Conservation (phyloP, 495 filamentous ascomycete species). For the Neurospora sp. region DNA sequence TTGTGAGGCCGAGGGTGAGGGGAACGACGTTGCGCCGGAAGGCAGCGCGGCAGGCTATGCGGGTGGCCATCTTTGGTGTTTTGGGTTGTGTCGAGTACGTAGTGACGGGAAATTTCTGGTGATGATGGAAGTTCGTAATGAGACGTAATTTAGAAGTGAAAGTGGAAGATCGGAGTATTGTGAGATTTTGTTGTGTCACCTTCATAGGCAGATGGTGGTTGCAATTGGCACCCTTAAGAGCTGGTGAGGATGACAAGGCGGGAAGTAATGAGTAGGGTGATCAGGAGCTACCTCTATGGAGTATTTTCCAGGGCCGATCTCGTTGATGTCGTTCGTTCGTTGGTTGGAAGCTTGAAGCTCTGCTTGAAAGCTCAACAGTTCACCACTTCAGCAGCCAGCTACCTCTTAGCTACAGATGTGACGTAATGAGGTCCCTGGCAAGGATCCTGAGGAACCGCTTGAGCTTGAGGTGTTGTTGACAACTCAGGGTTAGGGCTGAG, state of each 20-base stretch:
- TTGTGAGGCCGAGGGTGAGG: constrained; percentile 16
- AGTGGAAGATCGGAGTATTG: not conserved
- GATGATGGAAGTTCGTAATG: not conserved
- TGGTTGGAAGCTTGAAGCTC: not conserved
- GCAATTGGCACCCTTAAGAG: too few species aligned
- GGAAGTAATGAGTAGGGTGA: not conserved
- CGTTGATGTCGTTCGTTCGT: not conserved
- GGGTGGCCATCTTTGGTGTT: constrained; percentile 6
- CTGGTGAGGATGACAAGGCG: not conserved
- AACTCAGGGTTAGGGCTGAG: not conserved
- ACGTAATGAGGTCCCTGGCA: not conserved
- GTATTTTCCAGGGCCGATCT: not conserved
- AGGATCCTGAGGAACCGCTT: not conserved
- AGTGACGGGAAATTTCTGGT: not conserved
- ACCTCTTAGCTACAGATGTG: not conserved
- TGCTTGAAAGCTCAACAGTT: not conserved
- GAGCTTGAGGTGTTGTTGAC: not conserved
- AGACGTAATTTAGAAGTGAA: not conserved
- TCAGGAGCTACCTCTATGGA: not conserved
- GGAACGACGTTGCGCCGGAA: constrained; percentile 12
- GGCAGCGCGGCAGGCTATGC: constrained; percentile 5
- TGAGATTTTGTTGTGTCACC: not conserved
- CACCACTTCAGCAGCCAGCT: not conserved
- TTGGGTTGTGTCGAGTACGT: not conserved
- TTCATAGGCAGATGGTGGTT: not conserved